These are phyloP conservation scores for Entelexis paramagnoliae DNA, from an alignment of 1,139 yeast genomes.

Conservation along the genomic window DNA sequence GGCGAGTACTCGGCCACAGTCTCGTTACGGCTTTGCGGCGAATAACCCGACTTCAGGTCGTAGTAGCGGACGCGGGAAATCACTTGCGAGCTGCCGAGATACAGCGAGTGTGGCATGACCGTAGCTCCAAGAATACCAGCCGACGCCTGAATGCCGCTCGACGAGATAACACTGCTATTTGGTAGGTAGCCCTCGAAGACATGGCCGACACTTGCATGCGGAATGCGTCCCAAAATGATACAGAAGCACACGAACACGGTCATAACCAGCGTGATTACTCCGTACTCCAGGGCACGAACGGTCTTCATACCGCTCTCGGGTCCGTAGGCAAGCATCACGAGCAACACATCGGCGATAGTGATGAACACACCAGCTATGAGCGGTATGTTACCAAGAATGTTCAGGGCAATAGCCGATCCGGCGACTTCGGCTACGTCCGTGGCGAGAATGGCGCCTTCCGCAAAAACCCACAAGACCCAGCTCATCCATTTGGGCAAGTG, in stretches of 20 bases:
- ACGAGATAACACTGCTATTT: constrained; percentile 49
- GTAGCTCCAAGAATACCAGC: constrained; percentile 75
- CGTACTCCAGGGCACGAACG: constrained; percentile 54
- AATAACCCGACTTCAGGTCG: constrained; percentile 34
- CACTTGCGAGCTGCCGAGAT: constrained; percentile 64
- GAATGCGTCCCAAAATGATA: constrained; percentile 47
- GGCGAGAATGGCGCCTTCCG: constrained; percentile 72
- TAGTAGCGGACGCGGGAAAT: constrained; percentile 60
- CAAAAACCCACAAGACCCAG: constrained; percentile 48
- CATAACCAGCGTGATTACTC: constrained; percentile 55
- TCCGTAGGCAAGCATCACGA: constrained; percentile 63
- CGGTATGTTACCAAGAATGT: constrained; percentile 57
- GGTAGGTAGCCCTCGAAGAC: constrained; percentile 67
- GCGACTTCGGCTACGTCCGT: constrained; percentile 83
- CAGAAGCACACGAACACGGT: constrained; percentile 66
- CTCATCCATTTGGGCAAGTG: constrained; percentile 55
- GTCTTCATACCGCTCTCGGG: constrained; percentile 60
- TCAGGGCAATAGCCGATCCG: constrained; percentile 77
- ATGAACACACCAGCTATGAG: constrained; percentile 69
- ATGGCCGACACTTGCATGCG: constrained; percentile 41
- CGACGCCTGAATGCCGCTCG: constrained; percentile 59
- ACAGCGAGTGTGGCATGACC: constrained; percentile 72
- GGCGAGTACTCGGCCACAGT: constrained; percentile 47
- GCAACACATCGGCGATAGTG: constrained; percentile 60
- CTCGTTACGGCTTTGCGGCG: constrained; percentile 31